phyloP scores from a whole-genome alignment of 2,329 filamentous ascomycete species.

The Tolypocladium tropicale region DNA sequence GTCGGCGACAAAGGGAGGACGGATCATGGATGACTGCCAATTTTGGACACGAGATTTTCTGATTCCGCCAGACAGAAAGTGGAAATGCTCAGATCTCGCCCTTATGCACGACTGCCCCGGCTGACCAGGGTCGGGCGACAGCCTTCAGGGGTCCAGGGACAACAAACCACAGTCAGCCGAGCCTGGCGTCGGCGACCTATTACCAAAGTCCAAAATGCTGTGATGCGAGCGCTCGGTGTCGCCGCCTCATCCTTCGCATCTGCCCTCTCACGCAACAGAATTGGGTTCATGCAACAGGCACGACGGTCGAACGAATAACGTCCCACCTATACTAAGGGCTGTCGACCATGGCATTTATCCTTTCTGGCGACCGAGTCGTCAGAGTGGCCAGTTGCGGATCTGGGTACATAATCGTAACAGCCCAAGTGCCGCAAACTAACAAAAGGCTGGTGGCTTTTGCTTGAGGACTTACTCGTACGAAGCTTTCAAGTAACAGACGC shows the following conservation, averaged over 20 bases:
- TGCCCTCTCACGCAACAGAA: neutral
- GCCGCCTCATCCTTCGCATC: neutral
- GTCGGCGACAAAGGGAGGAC: neutral
- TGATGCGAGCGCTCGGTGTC: neutral
- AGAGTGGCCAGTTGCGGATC: neutral
- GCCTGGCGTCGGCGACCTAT: neutral
- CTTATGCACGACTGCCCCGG: neutral
- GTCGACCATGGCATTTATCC: neutral
- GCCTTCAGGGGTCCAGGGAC: conserved; percentile 3
- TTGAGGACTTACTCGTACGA: neutral
- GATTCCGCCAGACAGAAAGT: conserved; percentile 13
- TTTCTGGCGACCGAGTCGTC: neutral
- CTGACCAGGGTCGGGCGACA: conserved; percentile 2
- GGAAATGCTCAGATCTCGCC: conserved; percentile 12
- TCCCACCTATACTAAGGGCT: neutral
- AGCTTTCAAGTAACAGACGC: neutral
- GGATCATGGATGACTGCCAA: conserved; percentile 10
- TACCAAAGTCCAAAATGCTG: neutral
- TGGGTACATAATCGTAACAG: neutral
- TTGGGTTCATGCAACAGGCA: neutral
- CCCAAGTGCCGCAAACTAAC: neutral
- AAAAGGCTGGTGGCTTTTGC: neutral
- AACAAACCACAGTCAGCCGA: conserved; percentile 5
- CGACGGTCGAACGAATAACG: neutral
- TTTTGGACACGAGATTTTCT: conserved; percentile 21